A percentile compares a stretch with the other conserved stretches of the same genome.
phyloP scores from a whole-genome alignment of 2,329 filamentous ascomycete genomes.

The Colletotrichum sp. region DNA sequence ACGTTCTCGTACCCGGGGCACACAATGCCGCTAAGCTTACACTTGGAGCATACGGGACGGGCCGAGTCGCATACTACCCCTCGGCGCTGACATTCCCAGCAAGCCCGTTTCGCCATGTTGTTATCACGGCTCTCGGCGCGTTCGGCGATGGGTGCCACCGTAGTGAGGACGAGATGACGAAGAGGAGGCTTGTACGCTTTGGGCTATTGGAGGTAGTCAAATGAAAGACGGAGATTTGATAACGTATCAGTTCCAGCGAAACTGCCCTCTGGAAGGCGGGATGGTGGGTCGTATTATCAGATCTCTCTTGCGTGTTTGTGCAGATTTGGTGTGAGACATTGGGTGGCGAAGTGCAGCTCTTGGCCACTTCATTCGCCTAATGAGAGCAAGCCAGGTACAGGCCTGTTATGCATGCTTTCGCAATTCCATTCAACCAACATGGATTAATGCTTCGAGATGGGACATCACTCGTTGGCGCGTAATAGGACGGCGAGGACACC shows the following conservation, averaged over 20 bases:
- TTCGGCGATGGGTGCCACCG: background rate
- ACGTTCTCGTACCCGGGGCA: slow-evolving; percentile 44
- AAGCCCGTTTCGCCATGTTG: slow-evolving; percentile 27
- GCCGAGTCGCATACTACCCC: slow-evolving; percentile 42
- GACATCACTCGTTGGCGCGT: background rate
- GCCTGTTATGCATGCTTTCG: background rate
- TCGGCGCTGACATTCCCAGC: slow-evolving; percentile 48
- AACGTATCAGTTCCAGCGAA: background rate
- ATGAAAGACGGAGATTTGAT: background rate
- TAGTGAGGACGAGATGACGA: background rate
- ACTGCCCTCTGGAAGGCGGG: background rate
- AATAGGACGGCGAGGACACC: background rate
- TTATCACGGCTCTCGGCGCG: background rate
- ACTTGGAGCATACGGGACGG: slow-evolving; percentile 40
- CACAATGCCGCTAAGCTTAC: slow-evolving; percentile 31
- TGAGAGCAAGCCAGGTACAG: background rate
- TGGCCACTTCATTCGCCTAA: background rate
- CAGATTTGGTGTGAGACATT: slow-evolving; percentile 22
- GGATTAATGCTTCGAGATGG: background rate
- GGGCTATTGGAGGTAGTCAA: background rate
- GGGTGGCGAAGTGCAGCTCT: background rate
- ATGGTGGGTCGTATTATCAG: background rate
- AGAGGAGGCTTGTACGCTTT: background rate
- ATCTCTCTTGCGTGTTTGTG: background rate
- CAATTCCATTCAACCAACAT: background rate